Base-by-base conservation (phyloP, 257 asterid species). In the Nicotiana tabacum region DNA sequence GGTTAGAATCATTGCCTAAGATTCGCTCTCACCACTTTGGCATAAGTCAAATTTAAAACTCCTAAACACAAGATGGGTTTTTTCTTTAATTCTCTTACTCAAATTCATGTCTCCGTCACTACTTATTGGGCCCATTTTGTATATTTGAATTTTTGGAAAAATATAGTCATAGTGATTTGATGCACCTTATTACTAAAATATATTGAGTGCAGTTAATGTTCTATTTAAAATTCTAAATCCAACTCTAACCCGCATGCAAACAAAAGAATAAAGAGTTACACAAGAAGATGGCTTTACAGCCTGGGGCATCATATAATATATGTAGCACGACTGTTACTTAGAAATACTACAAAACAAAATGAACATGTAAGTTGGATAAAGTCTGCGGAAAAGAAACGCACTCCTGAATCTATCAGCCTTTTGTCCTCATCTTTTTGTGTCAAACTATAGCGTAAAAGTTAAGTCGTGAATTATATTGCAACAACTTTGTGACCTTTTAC, bases 401-500 rank as follows among this genome's bases (percentile, higher is more conserved):
- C 9, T 69, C 55, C 33, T 24, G 5, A 43, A 43, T 6, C 80
- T 18, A 55, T 51, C 64, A 37, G 66, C 24, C 56, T 64, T 83
- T 32, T 46, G 13, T 77, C 11, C 51, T 43, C 51, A 8, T 43
- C 51, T 43, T 43, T 43, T 43, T 43, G 51, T 43, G 55, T 51
- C 53, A 24, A 77, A 56, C 57, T 80, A 37, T 64, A 85, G 93
- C 95, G 82, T 85, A 84, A 83, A 68, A 70, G 17, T 77, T 83
- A 88, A 86, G 91, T 11, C 56, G 27, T 10, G 4, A 56, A 39
- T 51, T 65, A 53, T 30, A 37, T 69, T 78, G 80, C 48, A 17
- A 72, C 27, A 72, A 72, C 35, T n/a, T n/a, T 39, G 27, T 55
- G 2, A 21, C 35, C 17, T 6, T 70, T 53, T 53, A 43, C 15